Evolutionary conservation across 2,329 filamentous ascomycete species (phyloP).

Genomic region (Fusarium luffae): DNA sequence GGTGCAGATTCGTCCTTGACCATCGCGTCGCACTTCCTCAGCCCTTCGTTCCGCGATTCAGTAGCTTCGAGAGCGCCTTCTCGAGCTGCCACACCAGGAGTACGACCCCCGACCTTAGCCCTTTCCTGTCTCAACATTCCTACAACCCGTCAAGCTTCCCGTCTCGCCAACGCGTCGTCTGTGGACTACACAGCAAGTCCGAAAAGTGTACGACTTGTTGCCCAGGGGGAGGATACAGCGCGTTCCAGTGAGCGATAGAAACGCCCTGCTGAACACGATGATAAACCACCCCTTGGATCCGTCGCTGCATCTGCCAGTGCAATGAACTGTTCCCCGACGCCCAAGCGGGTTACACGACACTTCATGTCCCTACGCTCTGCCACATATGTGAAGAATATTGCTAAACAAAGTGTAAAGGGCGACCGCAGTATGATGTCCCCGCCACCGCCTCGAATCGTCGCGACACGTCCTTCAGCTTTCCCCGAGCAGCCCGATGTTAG

Average conservation of each 20-base stretch:
- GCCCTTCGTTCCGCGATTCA: conserved; percentile 78
- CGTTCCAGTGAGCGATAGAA: conserved; percentile 48
- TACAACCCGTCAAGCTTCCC: conserved; percentile 33
- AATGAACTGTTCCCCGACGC: conserved; percentile 40
- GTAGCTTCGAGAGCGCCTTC: conserved; percentile 69
- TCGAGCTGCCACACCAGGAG: conserved; percentile 76
- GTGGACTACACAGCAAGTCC: conserved; percentile 48
- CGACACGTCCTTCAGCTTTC: conserved; percentile 76
- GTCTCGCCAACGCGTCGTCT: conserved; percentile 46
- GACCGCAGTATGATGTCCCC: conserved; percentile 60
- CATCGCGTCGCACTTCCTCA: conserved; percentile 80
- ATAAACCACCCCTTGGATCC: conserved; percentile 26
- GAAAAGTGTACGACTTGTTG: conserved; percentile 60
- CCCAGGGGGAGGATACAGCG: conserved; percentile 41
- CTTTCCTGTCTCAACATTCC: conserved; percentile 47
- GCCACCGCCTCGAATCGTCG: conserved; percentile 69
- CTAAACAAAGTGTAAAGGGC: conserved; percentile 63
- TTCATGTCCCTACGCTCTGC: conserved; percentile 60
- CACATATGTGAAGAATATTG: conserved; percentile 57
- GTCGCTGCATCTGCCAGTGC: conserved; percentile 46
- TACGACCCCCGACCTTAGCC: conserved; percentile 59
- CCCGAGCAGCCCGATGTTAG: conserved; percentile 81
- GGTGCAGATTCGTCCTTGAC: conserved; percentile 82
- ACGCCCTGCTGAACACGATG: conserved; percentile 37
- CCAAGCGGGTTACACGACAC: conserved; percentile 49